Evolutionary conservation across 148 eudicot genomes (phyloP).

Genomic region (Cornus controversa): DNA sequence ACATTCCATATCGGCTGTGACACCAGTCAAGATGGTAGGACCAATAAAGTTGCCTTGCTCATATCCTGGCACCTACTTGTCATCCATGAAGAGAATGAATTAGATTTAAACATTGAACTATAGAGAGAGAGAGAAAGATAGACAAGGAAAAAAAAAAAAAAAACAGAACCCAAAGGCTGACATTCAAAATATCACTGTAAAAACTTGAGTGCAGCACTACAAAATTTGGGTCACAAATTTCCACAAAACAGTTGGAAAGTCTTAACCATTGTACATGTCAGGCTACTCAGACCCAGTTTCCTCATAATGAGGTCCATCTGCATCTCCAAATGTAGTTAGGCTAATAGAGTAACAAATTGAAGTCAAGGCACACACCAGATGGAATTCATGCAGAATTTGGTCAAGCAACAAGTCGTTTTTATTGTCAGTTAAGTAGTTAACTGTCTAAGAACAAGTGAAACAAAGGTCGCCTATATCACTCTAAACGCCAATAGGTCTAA

Average conservation of each 20-base stretch:
- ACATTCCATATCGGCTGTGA: conserved; percentile 91
- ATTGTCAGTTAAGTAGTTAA: no score
- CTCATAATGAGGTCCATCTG: neutral
- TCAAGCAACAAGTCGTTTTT: neutral
- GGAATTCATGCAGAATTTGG: neutral
- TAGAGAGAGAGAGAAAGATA: neutral
- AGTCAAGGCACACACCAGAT: neutral
- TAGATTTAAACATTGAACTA: neutral
- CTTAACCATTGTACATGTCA: neutral
- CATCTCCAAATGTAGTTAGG: neutral
- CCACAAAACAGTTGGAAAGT: neutral
- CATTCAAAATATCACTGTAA: neutral
- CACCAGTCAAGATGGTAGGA: conserved; percentile 86
- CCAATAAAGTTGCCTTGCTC: conserved; percentile 93
- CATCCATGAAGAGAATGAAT: conserved; percentile 5
- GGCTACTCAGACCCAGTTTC: neutral
- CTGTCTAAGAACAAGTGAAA: neutral
- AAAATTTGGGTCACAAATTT: neutral
- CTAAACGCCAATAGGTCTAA: neutral
- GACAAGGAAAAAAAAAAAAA: no score
- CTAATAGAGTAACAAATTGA: neutral
- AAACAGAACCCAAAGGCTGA: no score
- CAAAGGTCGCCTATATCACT: neutral
- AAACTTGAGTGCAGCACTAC: neutral
- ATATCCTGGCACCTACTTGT: conserved; percentile 79